phyloP scores from a whole-genome alignment of 768 basidiomycete genomes.

The Strobilomyces confusus region DNA sequence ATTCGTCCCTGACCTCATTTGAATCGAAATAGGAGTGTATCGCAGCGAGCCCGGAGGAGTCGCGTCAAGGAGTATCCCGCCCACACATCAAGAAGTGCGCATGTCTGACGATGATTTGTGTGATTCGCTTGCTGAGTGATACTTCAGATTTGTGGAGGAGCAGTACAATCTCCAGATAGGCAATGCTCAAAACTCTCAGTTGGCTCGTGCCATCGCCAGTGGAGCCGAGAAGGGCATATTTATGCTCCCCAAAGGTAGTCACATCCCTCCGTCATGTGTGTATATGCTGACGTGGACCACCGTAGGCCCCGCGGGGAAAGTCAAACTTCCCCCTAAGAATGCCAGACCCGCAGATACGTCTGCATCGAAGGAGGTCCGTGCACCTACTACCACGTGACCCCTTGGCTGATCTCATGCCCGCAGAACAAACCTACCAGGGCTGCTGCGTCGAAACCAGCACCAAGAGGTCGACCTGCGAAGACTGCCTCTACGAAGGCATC shows the following conservation, averaged over 20 bases:
- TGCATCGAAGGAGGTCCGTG: slow-evolving; percentile 58
- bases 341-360: slow-evolving; percentile 42
- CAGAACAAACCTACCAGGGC: slow-evolving; percentile 33
- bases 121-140: slow-evolving; percentile 17
- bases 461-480: slow-evolving; percentile 27
- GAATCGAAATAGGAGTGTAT: slow-evolving; percentile 72
- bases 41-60: slow-evolving; percentile 64
- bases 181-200: slow-evolving; percentile 70
- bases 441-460: slow-evolving; percentile 21
- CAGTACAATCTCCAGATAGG: slow-evolving; percentile 80
- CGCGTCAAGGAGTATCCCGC: slow-evolving; percentile 81
- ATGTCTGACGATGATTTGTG: slow-evolving; percentile 7
- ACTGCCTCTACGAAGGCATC: slow-evolving; percentile 25
- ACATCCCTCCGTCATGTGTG: not conserved
- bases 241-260: slow-evolving; percentile 79
- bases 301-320: slow-evolving; percentile 46
- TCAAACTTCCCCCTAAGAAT: slow-evolving; percentile 68
- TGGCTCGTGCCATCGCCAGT: slow-evolving; percentile 75
- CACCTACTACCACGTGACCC: slow-evolving; percentile 21
- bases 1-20: slow-evolving; percentile 18
- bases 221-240: slow-evolving; percentile 84
- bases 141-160: slow-evolving; percentile 71
- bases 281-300: slow-evolving; percentile 2
- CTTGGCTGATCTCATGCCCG: slow-evolving; percentile 8
- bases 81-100: slow-evolving; percentile 90